These are phyloP conservation scores for Davidsoniella virescens DNA, from an alignment of 2,329 filamentous ascomycete genomes.

Conservation along the genomic window DNA sequence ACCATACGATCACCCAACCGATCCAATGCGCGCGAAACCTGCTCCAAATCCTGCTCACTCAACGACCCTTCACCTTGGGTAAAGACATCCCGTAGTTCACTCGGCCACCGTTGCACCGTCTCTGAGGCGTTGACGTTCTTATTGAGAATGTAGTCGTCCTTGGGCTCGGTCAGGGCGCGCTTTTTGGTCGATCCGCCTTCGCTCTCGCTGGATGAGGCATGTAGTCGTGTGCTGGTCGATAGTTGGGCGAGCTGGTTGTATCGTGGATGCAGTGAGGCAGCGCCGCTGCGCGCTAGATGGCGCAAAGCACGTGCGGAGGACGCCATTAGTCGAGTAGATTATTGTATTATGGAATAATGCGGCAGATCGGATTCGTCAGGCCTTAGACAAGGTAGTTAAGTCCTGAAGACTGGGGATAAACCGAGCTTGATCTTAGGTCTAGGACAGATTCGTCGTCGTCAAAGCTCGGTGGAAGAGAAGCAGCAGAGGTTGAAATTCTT, in stretches of 20 bases:
- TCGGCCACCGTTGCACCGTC: constrained; percentile 11
- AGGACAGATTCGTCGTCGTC: neutral
- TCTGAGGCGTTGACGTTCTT: constrained; percentile 9
- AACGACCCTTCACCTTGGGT: constrained; percentile 4
- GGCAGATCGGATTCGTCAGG: neutral
- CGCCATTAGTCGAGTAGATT: constrained; percentile 4
- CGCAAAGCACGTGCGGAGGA: constrained; percentile 1
- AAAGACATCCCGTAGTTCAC: constrained; percentile 8
- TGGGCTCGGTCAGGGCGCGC: constrained; percentile 8
- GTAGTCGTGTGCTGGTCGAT: neutral
- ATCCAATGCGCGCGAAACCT: constrained; percentile 10
- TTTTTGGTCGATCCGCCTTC: constrained; percentile 5
- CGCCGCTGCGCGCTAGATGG: neutral
- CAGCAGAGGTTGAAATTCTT: neutral
- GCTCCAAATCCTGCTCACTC: constrained; percentile 9
- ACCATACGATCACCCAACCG: constrained; percentile 15
- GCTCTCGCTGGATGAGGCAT: neutral
- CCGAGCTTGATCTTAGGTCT: neutral
- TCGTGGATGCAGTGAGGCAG: neutral
- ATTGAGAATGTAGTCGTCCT: constrained; percentile 8
- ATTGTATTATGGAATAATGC: neutral
- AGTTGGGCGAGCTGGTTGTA: neutral
- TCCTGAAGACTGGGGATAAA: too few relatives aligned
- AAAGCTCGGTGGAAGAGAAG: neutral
- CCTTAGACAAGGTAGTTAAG: neutral